These are phyloP conservation scores for Conidiobolus incongruus DNA, from an alignment of 371 early-diverging fungal species.

Conservation along the genomic window DNA sequence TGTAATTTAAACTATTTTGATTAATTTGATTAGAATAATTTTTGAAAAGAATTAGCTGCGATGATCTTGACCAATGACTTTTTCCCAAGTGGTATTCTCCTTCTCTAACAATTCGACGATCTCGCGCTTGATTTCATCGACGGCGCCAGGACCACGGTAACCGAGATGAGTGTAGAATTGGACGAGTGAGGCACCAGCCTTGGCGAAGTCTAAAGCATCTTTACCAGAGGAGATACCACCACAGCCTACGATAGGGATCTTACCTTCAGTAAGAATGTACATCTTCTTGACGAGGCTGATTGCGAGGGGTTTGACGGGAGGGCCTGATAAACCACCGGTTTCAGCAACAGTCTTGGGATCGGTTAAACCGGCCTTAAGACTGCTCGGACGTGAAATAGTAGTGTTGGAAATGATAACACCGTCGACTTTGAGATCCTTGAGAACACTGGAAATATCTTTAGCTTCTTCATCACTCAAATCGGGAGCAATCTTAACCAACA, in stretches of 20 bases:
- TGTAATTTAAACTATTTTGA: too few species aligned
- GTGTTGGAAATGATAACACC: conserved; percentile 73
- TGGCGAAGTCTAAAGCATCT: conserved; percentile 44
- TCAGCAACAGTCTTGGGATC: conserved; percentile 15
- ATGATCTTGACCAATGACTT: background rate
- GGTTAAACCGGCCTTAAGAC: conserved; percentile 16
- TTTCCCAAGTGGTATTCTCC: conserved; percentile 7
- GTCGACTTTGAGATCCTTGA: conserved; percentile 33
- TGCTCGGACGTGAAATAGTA: conserved; percentile 38
- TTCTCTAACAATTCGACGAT: conserved; percentile 10
- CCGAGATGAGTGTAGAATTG: conserved; percentile 54
- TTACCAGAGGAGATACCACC: conserved; percentile 52
- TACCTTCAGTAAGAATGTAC: conserved; percentile 37
- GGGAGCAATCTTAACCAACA: conserved; percentile 68
- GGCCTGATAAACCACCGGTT: conserved; percentile 60
- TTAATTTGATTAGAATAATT: too few species aligned
- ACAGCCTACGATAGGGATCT: conserved; percentile 55
- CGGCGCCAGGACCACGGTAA: conserved; percentile 46
- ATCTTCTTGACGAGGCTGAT: conserved; percentile 32
- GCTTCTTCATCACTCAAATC: conserved; percentile 45
- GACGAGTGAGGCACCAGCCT: conserved; percentile 49
- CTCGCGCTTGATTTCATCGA: conserved; percentile 37
- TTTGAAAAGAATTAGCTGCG: too few species aligned
- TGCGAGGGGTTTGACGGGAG: conserved; percentile 36
- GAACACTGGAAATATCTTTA: conserved; percentile 40